Conservation (phyloP, 1,139 yeast species). For the Taphrina deformans region DNA sequence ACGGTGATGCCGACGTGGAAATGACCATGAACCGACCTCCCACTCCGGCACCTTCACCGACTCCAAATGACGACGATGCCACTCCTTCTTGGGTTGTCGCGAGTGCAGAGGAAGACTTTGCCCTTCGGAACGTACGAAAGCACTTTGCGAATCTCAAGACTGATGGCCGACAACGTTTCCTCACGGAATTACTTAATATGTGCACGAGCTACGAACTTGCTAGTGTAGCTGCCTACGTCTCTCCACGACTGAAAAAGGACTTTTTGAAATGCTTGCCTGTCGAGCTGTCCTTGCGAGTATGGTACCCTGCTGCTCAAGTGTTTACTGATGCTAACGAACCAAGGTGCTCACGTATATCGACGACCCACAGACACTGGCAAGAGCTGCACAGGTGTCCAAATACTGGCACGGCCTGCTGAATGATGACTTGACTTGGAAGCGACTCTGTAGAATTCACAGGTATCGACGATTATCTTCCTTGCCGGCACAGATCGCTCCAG, state of each 20-base stretch:
- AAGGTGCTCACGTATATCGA: conserved; percentile 61
- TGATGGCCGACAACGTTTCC: conserved; percentile 39
- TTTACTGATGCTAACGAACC: neutral
- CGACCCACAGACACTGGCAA: conserved; percentile 49
- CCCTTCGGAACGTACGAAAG: conserved; percentile 35
- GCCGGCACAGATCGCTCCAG: conserved; percentile 8
- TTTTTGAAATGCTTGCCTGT: conserved; percentile 80
- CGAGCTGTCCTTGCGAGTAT: conserved; percentile 69
- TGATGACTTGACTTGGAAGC: conserved; percentile 51
- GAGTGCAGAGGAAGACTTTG: conserved; percentile 21
- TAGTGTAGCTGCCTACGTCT: conserved; percentile 71
- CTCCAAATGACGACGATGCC: conserved; percentile 37
- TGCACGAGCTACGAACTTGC: conserved; percentile 64
- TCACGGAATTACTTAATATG: conserved; percentile 42
- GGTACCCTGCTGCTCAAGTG: neutral
- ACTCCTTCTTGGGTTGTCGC: conserved; percentile 25
- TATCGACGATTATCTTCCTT: conserved; percentile 43
- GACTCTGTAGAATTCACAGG: conserved; percentile 48
- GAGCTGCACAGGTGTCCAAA: conserved; percentile 51
- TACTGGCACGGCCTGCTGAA: conserved; percentile 49
- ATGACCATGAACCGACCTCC: conserved; percentile 34
- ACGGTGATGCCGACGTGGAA: conserved; percentile 1
- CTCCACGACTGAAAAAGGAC: conserved; percentile 75
- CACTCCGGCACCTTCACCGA: conserved; percentile 44
- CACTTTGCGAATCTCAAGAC: conserved; percentile 36